Evolutionary conservation across 129 eudicot species (phyloP).

Genomic region (Pseudognaphalium luteoalbum): DNA sequence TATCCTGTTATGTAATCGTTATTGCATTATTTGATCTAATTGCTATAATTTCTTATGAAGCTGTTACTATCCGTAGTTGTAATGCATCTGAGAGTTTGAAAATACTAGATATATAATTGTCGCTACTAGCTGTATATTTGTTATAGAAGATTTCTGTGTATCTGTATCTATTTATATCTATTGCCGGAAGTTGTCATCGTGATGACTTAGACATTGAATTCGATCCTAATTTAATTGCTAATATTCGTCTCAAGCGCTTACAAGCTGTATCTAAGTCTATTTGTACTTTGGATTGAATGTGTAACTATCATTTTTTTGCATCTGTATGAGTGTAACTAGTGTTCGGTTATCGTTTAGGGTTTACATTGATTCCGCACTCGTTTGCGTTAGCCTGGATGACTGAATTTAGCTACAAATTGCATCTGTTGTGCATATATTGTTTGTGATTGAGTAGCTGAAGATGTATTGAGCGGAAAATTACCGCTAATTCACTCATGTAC

Average conservation of each 20-base stretch:
- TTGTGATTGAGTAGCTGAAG: not conserved
- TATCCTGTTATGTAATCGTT: not conserved
- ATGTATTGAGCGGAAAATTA: not conserved
- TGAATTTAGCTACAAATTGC: slow-evolving; percentile 1
- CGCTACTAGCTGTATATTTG: no score
- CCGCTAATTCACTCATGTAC: slow-evolving; percentile 3
- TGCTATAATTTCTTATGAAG: not conserved
- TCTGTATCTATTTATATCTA: slow-evolving; percentile 2
- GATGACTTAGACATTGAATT: no score
- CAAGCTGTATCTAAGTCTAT: no score
- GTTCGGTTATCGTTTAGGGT: slow-evolving; percentile 9
- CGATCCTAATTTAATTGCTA: not conserved
- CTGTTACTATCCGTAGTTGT: slow-evolving; percentile 11
- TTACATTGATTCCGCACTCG: not conserved
- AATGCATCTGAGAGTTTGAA: not conserved
- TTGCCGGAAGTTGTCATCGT: not conserved
- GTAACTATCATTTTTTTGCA: not conserved
- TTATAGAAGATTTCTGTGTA: not conserved
- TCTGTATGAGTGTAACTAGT: not conserved
- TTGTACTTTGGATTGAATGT: not conserved
- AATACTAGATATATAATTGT: no score
- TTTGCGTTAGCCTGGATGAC: not conserved
- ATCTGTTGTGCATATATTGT: not conserved
- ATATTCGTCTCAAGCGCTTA: not conserved
- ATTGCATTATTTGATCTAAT: slow-evolving; percentile 26